phyloP scores from a whole-genome alignment of 768 basidiomycete species.

The Dictyophora rubrovolvata region DNA sequence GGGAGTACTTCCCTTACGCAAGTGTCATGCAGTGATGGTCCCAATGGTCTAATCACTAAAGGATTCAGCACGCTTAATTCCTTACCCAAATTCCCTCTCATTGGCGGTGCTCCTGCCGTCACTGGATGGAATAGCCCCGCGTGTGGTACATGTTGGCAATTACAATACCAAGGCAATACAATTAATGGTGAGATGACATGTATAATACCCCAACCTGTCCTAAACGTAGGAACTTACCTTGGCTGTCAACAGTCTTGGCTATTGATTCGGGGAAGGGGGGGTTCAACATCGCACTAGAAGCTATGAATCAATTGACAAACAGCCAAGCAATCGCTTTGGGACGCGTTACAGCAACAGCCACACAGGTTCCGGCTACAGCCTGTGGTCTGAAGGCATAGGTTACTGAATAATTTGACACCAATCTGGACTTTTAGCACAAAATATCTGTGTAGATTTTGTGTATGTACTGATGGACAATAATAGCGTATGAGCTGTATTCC shows the following conservation, averaged over 20 bases:
- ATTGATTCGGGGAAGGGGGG: constrained; percentile 20
- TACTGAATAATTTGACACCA: not conserved
- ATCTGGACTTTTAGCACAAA: no score
- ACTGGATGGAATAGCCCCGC: constrained; percentile 16
- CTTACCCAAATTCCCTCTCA: constrained; percentile 27
- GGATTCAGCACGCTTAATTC: constrained; percentile 27
- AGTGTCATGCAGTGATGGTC: constrained; percentile 30
- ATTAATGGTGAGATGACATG: constrained; percentile 11
- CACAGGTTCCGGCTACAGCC: constrained; percentile 31
- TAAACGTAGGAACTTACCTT: not conserved
- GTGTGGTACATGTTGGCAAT: constrained; percentile 24
- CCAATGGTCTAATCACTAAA: constrained; percentile 26
- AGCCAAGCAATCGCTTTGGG: constrained; percentile 38
- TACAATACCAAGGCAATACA: constrained; percentile 16
- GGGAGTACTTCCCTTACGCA: constrained; percentile 16
- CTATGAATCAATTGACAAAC: constrained; percentile 47
- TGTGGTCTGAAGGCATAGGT: constrained; percentile 30
- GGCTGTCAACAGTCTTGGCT: constrained; percentile 11
- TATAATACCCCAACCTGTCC: not conserved
- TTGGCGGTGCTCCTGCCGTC: constrained; percentile 28
- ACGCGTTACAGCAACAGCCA: constrained; percentile 33
- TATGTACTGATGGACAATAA: no score
- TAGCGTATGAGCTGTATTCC: no score
- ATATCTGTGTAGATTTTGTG: no score
- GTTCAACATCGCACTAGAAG: constrained; percentile 40